phyloP scores from a whole-genome alignment of 2,329 filamentous ascomycete species.

The Microsporum canis region DNA sequence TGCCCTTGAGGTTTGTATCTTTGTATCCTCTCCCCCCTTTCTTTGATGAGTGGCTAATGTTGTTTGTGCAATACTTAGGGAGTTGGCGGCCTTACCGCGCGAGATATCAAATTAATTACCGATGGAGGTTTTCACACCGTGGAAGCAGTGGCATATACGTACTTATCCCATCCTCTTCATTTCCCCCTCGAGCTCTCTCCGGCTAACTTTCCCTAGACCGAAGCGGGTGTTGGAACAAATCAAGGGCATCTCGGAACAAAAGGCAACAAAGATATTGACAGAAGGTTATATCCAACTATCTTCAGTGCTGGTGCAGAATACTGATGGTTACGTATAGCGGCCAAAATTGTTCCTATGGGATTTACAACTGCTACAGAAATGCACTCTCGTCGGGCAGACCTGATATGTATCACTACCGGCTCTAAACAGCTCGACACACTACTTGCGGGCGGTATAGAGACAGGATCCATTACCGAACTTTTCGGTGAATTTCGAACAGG shows the following conservation, averaged over 20 bases:
- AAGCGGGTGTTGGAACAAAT: slow-evolving; percentile 77
- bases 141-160: slow-evolving; percentile 90
- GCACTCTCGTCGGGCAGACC: slow-evolving; percentile 89
- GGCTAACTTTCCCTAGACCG: slow-evolving; percentile 36
- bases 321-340: slow-evolving; percentile 45
- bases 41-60: background rate
- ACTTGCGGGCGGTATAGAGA: slow-evolving; percentile 88
- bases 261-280: slow-evolving; percentile 78
- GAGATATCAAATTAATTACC: slow-evolving; percentile 85
- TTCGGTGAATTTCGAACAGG: slow-evolving; percentile 97
- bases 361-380: slow-evolving; percentile 99
- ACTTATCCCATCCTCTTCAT: slow-evolving; percentile 24
- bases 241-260: slow-evolving; percentile 96
- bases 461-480: slow-evolving; percentile 92
- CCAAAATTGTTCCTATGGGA: slow-evolving; percentile 94
- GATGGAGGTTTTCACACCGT: slow-evolving; percentile 93
- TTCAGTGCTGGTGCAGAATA: background rate
- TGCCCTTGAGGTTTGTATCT: slow-evolving; percentile 62
- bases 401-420: slow-evolving; percentile 95
- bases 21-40: background rate
- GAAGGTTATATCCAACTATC: slow-evolving; percentile 51
- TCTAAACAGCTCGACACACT: slow-evolving; percentile 96
- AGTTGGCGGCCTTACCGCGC: slow-evolving; percentile 76
- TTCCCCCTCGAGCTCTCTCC: background rate
- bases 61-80: slow-evolving; percentile 46